Evolutionary conservation across 2,329 filamentous ascomycete species (phyloP).

Genomic region (Biscogniauxia marginata): DNA sequence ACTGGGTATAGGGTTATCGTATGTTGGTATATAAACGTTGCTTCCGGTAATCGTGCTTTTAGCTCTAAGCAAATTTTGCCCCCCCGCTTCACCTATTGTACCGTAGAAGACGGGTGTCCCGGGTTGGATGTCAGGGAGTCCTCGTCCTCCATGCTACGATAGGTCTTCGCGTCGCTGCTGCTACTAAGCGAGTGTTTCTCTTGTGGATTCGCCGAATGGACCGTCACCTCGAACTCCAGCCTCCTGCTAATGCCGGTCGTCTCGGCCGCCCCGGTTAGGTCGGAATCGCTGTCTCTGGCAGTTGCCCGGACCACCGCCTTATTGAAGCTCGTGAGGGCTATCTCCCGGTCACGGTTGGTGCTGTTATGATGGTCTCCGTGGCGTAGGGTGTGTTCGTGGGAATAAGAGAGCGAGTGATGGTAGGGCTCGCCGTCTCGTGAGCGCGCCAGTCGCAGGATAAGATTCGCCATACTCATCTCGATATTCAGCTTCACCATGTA

Average conservation of each 20-base stretch:
- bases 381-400: neutral
- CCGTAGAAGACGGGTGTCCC: neutral
- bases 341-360: neutral
- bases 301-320: neutral
- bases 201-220: neutral
- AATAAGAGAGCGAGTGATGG: neutral
- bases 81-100: too few species aligned
- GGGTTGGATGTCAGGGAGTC: conserved; percentile 5
- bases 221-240: conserved; percentile 2
- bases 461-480: conserved; percentile 17
- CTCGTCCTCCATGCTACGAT: conserved; percentile 2
- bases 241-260: neutral
- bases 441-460: conserved; percentile 1
- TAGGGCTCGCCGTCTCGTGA: neutral
- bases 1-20: neutral
- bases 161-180: neutral
- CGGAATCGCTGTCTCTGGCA: neutral
- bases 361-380: neutral
- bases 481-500: conserved; percentile 24
- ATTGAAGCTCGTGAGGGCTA: conserved; percentile 3
- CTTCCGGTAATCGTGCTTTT: neutral
- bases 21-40: neutral
- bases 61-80: neutral
- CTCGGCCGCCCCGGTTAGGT: neutral
- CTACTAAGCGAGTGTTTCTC: neutral